Base-by-base conservation (phyloP, 2,329 filamentous ascomycete species). In the Graphiopsis chlorocephala region DNA sequence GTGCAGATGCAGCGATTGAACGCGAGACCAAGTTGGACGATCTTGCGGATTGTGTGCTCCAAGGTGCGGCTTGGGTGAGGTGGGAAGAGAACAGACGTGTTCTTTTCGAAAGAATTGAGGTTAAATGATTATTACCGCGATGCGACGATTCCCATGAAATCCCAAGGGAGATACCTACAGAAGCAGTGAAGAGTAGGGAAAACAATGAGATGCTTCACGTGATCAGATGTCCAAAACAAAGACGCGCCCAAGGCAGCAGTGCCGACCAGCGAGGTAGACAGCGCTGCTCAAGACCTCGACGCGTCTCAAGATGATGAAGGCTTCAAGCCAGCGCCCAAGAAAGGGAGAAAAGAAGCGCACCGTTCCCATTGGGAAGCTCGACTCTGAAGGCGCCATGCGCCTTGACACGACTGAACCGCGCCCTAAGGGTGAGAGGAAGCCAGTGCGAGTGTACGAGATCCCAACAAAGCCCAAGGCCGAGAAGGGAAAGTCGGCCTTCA, bases 1-100 rank as follows among this genome's bases (percentile, higher is more conserved):
- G 29, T 4, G 33, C 2, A 7, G 63, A 42, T 4, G 4, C 15
- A 71, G 65, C 68, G 74, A 57, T 75, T 68, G 55, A 50, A 42
- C 56, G 60, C 12, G 67, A 73, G 25, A 71, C 70, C n/a, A 95
- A 95, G 76, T 76, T 94, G 61, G 92, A 96, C 76, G 92, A 96
- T 78, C 78, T 96, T 58, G 90, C 91, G 0, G 92, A 96, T 78
- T 90, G 88, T 73, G 78, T 95, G 28, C 75, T 95, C 62, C 92
- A 96, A 75, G 92, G 88, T 2, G 82, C 92, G 65, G 88, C 90
- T 2, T 94, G 90, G 87, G 76, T 92, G 42, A 83, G 87, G 66
- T 96, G 92, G 92, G 86, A 92, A 72, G 78, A 82, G 69, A 90
- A 90, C 69, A 66, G 61, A 35, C 53, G 61, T 15, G 28, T 20